These are phyloP conservation scores for Citeromyces hawaiiensis DNA, from an alignment of 1,139 yeast genomes.

Conservation along the genomic window DNA sequence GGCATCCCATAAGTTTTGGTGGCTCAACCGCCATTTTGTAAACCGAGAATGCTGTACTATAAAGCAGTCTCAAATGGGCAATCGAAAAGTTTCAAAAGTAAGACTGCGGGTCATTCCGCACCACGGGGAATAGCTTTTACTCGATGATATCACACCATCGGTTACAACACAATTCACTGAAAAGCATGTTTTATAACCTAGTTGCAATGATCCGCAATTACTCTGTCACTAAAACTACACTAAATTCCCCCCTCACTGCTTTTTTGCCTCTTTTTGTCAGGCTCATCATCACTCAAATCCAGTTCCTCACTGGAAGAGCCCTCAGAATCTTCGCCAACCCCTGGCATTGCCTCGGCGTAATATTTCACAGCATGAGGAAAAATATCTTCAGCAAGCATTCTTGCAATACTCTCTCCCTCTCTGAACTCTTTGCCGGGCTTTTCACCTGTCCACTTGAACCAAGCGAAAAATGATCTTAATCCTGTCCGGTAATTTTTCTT, in stretches of 20 bases:
- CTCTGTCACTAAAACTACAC: slow-evolving; percentile 9
- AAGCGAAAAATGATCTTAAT: slow-evolving; percentile 63
- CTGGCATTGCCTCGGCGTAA: slow-evolving; percentile 54
- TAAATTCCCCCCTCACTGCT: slow-evolving; percentile 1
- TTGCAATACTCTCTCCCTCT: slow-evolving; percentile 57
- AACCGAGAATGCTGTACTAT: too few relatives aligned
- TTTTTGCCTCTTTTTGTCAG: slow-evolving; percentile 5
- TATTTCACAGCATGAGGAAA: slow-evolving; percentile 64
- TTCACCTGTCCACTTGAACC: slow-evolving; percentile 65
- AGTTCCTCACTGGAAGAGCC: slow-evolving; percentile 44
- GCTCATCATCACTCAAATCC: slow-evolving; percentile 33
- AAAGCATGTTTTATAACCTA: too few relatives aligned
- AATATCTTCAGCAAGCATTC: slow-evolving; percentile 49
- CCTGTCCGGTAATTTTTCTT: slow-evolving; percentile 52
- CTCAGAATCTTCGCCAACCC: slow-evolving; percentile 38
- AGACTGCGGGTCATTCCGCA: too few relatives aligned
- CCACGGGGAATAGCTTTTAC: too few relatives aligned
- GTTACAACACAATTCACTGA: too few relatives aligned
- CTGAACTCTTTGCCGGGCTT: slow-evolving; percentile 66
- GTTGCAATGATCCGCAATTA: slow-evolving; percentile 12
- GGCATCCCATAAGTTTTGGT: too few relatives aligned
- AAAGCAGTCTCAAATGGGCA: too few relatives aligned
- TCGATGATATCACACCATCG: too few relatives aligned
- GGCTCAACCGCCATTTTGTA: too few relatives aligned
- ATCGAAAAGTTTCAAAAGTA: too few relatives aligned